These are phyloP conservation scores for Acacia crassicarpa DNA, from an alignment of 306 rosid genomes.

Conservation along the genomic window DNA sequence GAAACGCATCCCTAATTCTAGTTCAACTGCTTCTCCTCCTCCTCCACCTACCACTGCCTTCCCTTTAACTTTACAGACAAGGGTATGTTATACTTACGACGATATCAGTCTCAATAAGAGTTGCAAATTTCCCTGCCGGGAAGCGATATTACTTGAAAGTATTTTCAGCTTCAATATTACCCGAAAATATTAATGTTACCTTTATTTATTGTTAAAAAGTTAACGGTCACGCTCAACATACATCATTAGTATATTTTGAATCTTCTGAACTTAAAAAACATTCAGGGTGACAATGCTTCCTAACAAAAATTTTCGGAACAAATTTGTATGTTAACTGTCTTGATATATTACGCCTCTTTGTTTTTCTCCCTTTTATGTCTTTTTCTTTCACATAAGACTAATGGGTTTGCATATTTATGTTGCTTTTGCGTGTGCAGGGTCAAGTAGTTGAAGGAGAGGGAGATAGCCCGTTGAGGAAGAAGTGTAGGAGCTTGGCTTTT, in stretches of 20 bases:
- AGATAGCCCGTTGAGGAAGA: conserved; percentile 71
- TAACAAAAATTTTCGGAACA: too few relatives aligned
- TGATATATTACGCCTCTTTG: neutral
- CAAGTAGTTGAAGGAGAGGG: conserved; percentile 52
- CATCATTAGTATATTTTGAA: too few relatives aligned
- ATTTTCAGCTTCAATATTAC: too few relatives aligned
- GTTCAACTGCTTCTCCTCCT: conserved; percentile 33
- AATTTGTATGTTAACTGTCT: too few relatives aligned
- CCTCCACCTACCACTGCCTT: conserved; percentile 62
- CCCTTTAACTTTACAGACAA: conserved; percentile 33
- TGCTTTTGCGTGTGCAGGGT: conserved; percentile 24
- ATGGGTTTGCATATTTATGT: neutral
- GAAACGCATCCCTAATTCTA: conserved; percentile 56
- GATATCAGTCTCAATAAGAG: neutral
- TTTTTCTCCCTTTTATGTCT: neutral
- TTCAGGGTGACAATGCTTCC: too few relatives aligned
- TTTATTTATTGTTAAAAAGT: too few relatives aligned
- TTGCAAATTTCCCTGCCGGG: too few relatives aligned
- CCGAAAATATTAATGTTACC: too few relatives aligned
- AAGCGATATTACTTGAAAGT: too few relatives aligned
- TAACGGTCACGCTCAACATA: too few relatives aligned
- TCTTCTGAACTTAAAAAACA: too few relatives aligned
- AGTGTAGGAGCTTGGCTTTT: conserved; percentile 75
- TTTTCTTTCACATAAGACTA: neutral
- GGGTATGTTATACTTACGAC: conserved; percentile 24